A percentile compares a stretch with the other conserved stretches of the same genome.
These are phyloP conservation scores for Lyophyllum shimeji DNA, from an alignment of 768 basidiomycete genomes.

Conservation along the genomic window DNA sequence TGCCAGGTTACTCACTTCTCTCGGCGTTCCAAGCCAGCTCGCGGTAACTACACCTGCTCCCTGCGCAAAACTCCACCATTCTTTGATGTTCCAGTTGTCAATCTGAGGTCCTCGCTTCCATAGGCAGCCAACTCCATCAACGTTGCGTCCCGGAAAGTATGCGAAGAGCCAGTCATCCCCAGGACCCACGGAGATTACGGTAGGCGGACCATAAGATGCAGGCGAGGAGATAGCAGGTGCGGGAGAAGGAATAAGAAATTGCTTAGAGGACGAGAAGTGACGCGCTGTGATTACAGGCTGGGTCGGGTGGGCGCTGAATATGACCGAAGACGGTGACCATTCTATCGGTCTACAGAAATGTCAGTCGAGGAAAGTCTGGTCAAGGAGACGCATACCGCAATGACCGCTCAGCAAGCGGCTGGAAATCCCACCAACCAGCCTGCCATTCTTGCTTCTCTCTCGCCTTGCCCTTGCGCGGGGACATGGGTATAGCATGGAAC, in stretches of 20 bases:
- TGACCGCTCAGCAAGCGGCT: conserved; percentile 57
- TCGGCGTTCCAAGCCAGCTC: conserved; percentile 56
- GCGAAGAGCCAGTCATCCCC: conserved; percentile 69
- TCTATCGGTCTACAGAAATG: conserved; percentile 54
- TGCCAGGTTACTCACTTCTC: conserved; percentile 44
- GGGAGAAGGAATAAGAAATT: conserved; percentile 60
- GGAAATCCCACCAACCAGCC: conserved; percentile 74
- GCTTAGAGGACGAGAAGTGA: conserved; percentile 69
- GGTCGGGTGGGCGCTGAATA: conserved; percentile 67
- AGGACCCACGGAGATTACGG: conserved; percentile 59
- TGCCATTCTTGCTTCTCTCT: conserved; percentile 56
- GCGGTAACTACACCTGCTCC: conserved; percentile 61
- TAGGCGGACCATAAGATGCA: conserved; percentile 57
- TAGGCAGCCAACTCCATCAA: conserved; percentile 61
- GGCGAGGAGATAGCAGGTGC: conserved; percentile 44
- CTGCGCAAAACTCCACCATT: conserved; percentile 52
- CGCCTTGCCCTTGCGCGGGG: conserved; percentile 54
- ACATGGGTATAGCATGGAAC: conserved; percentile 22
- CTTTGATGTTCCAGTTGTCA: conserved; percentile 60
- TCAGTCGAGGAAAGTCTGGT: neutral
- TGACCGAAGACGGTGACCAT: conserved; percentile 69
- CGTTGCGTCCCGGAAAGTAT: conserved; percentile 62
- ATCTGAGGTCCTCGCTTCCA: conserved; percentile 62
- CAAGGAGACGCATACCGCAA: conserved; percentile 41
- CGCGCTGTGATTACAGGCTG: conserved; percentile 60